phyloP scores from a whole-genome alignment of 2,329 filamentous ascomycete genomes.

The Immersiporthe knoxdaviesiana region DNA sequence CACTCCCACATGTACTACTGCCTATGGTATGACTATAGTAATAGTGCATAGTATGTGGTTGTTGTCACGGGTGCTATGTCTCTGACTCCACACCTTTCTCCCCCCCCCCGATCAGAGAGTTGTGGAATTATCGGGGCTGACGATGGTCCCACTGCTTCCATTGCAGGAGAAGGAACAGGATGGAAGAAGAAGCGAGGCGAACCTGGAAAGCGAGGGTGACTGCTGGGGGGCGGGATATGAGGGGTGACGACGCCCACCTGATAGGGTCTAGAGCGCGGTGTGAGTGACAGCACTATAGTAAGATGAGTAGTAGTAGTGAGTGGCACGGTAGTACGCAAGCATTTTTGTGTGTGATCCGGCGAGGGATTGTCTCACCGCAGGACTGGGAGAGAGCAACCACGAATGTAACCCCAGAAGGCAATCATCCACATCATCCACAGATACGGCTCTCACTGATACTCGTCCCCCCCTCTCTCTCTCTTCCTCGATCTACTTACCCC shows the following conservation, averaged over 20 bases:
- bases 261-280: not conserved
- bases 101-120: not conserved
- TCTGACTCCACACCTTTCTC: not conserved
- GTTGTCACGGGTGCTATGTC: not conserved
- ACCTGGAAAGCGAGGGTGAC: not conserved
- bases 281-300: not conserved
- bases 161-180: not conserved
- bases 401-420: not conserved
- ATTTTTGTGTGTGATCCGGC: not conserved
- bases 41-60: too few species aligned
- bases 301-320: not conserved
- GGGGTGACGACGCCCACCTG: not conserved
- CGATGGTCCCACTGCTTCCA: conserved; percentile 1
- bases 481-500: not conserved
- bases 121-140: not conserved
- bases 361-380: not conserved
- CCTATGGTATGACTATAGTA: not conserved
- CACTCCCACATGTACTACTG: not conserved
- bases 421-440: not conserved
- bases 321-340: not conserved
- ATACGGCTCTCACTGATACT: not conserved
- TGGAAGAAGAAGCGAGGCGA: not conserved
- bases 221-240: not conserved
- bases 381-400: not conserved
- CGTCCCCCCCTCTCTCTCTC: too few species aligned